These are phyloP conservation scores for Westerdykella sp. DNA, from an alignment of 2,329 filamentous ascomycete species.

Conservation along the genomic window DNA sequence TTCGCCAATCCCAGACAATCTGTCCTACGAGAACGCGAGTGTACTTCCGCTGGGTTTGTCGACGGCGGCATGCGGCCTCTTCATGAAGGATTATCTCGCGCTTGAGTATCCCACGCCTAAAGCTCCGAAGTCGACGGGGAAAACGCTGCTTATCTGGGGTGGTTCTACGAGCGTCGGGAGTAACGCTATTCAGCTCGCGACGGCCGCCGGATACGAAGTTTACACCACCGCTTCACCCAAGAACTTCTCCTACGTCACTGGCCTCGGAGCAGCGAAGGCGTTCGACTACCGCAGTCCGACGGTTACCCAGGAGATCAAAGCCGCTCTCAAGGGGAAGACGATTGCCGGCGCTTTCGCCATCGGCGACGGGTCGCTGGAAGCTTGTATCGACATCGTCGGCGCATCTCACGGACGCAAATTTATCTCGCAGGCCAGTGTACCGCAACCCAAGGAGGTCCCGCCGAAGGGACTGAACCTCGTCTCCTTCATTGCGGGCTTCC, in stretches of 20 bases:
- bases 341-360: constrained; percentile 35
- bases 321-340: constrained; percentile 28
- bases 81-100: too few relatives aligned
- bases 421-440: constrained; percentile 7
- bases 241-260: constrained; percentile 43
- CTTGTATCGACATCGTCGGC: constrained; percentile 8
- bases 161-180: constrained; percentile 45
- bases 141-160: constrained; percentile 41
- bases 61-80: too few relatives aligned
- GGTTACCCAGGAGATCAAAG: constrained; percentile 28
- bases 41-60: constrained; percentile 29
- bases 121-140: constrained; percentile 16
- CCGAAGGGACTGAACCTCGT: constrained; percentile 5
- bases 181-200: constrained; percentile 45
- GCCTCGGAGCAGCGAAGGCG: constrained; percentile 41
- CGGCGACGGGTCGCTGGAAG: constrained; percentile 11
- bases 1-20: constrained; percentile 42
- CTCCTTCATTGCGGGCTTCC: constrained; percentile 3
- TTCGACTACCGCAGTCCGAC: constrained; percentile 46
- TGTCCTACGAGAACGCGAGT: constrained; percentile 45
- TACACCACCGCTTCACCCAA: constrained; percentile 42
- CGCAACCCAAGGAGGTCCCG: constrained; percentile 2
- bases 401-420: constrained; percentile 8
- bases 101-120: constrained; percentile 5
- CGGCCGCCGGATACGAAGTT: constrained; percentile 41